Percentiles rank a stretch among this genome's conserved stretches.
Evolutionary conservation across 2,329 filamentous ascomycete species (phyloP).

Genomic region (Hymenoscyphus scutula): DNA sequence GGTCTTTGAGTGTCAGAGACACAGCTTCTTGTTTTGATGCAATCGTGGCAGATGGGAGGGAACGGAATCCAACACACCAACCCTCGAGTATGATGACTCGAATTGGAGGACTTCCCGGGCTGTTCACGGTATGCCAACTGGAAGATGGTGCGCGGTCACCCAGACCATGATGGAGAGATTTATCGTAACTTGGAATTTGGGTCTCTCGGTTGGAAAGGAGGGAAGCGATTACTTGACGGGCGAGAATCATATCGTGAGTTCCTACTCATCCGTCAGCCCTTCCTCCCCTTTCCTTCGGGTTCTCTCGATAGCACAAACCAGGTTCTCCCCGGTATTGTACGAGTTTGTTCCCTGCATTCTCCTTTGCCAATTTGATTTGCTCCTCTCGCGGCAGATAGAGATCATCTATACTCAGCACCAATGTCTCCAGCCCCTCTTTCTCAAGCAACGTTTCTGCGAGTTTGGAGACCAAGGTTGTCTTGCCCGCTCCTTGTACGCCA

Average conservation of each 20-base stretch:
- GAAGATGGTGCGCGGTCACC: constrained; percentile 57
- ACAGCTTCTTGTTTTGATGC: constrained; percentile 40
- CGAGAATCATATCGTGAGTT: constrained; percentile 64
- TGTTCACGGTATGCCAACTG: constrained; percentile 50
- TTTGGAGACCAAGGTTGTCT: constrained; percentile 77
- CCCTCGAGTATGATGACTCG: constrained; percentile 67
- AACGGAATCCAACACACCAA: constrained; percentile 69
- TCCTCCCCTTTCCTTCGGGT: background rate
- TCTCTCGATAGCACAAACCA: constrained; percentile 34
- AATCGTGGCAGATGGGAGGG: constrained; percentile 48
- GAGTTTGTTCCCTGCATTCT: constrained; percentile 56
- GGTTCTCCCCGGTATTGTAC: constrained; percentile 67
- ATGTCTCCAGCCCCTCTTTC: constrained; percentile 51
- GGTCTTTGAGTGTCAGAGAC: constrained; percentile 49
- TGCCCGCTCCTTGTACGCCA: constrained; percentile 87
- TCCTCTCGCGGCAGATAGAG: constrained; percentile 63
- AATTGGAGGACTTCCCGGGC: constrained; percentile 27
- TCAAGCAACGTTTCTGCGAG: constrained; percentile 55
- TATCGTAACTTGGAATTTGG: constrained; percentile 64
- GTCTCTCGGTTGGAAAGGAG: constrained; percentile 47
- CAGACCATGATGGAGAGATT: constrained; percentile 59
- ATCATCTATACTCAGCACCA: constrained; percentile 66
- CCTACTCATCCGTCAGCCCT: constrained; percentile 21
- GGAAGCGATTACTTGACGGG: constrained; percentile 50
- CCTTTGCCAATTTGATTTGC: constrained; percentile 51